Percentiles rank a stretch among this genome's conserved stretches.
These are phyloP conservation scores for Gossypium trilobum DNA, from an alignment of 441 rosid genomes.

Conservation along the genomic window DNA sequence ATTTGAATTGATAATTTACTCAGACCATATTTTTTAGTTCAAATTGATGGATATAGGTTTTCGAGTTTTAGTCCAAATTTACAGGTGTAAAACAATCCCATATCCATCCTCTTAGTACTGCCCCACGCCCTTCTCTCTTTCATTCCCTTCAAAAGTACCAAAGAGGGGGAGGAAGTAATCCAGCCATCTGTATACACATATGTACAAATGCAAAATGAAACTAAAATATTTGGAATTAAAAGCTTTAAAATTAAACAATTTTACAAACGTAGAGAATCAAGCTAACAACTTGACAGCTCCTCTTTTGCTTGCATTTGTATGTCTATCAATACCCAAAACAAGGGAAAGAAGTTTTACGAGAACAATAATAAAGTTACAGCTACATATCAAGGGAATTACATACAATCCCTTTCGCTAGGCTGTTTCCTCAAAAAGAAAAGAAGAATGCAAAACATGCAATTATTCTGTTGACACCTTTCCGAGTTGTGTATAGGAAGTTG, in stretches of 20 bases:
- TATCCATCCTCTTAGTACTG: constrained; percentile 4
- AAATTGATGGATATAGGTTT: too few relatives aligned
- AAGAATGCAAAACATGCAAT: not conserved
- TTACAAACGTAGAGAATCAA: not conserved
- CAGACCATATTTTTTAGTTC: too few relatives aligned
- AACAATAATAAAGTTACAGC: not conserved
- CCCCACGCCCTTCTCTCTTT: not conserved
- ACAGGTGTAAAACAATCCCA: not conserved
- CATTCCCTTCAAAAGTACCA: too few relatives aligned
- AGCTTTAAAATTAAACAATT: not conserved
- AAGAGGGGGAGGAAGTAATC: too few relatives aligned
- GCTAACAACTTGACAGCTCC: not conserved
- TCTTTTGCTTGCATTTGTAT: not conserved
- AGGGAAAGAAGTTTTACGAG: not conserved
- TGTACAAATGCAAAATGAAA: too few relatives aligned
- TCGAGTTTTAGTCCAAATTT: too few relatives aligned
- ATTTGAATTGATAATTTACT: too few relatives aligned
- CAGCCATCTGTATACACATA: too few relatives aligned
- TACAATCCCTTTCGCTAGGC: not conserved
- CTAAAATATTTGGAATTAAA: not conserved
- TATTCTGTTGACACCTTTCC: not conserved
- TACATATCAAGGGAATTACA: not conserved
- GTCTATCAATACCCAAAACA: not conserved
- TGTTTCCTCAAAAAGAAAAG: not conserved
- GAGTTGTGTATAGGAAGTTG: not conserved